Evolutionary conservation across 768 basidiomycete species (phyloP).

Genomic region (Pisolithus microcarpus): DNA sequence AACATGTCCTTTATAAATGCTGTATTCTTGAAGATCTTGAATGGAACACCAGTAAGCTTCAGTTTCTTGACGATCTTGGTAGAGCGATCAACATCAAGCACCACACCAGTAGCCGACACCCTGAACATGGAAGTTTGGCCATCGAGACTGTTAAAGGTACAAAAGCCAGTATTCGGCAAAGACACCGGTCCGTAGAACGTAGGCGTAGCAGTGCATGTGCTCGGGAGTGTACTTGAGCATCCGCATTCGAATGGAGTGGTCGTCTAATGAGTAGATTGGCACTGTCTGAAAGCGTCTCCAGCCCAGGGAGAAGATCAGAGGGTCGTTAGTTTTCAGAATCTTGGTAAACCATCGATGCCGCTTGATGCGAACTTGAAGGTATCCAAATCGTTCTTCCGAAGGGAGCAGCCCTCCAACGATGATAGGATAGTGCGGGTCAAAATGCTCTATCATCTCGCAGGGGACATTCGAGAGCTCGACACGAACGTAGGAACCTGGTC

Average conservation of each 20-base stretch:
- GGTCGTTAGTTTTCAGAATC: slow-evolving; percentile 95
- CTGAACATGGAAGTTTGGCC: slow-evolving; percentile 72
- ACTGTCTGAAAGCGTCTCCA: slow-evolving; percentile 96
- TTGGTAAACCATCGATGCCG: slow-evolving; percentile 89
- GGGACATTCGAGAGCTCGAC: slow-evolving; percentile 82
- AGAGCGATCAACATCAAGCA: slow-evolving; percentile 87
- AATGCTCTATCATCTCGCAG: slow-evolving; percentile 87
- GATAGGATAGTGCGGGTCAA: slow-evolving; percentile 86
- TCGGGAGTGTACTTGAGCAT: slow-evolving; percentile 99
- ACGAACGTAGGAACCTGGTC: slow-evolving; percentile 88
- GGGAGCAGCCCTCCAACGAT: slow-evolving; percentile 87
- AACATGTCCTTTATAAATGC: slow-evolving; percentile 99
- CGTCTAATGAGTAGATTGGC: slow-evolving; percentile 94
- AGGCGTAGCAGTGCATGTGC: slow-evolving; percentile 98
- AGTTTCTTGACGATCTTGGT: slow-evolving; percentile 97
- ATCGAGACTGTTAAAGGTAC: slow-evolving; percentile 84
- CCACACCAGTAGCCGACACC: slow-evolving; percentile 88
- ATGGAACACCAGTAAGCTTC: slow-evolving; percentile 91
- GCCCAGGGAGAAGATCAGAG: slow-evolving; percentile 92
- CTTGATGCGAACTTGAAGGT: slow-evolving; percentile 92
- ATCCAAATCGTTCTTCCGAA: slow-evolving; percentile 88
- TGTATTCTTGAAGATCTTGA: slow-evolving; percentile 99
- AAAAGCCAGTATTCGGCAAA: slow-evolving; percentile 92
- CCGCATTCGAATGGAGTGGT: slow-evolving; percentile 96
- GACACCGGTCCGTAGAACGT: slow-evolving; percentile 94